Conservation (phyloP, 2,329 filamentous ascomycete species). For the Ophiostoma fasciatum region DNA sequence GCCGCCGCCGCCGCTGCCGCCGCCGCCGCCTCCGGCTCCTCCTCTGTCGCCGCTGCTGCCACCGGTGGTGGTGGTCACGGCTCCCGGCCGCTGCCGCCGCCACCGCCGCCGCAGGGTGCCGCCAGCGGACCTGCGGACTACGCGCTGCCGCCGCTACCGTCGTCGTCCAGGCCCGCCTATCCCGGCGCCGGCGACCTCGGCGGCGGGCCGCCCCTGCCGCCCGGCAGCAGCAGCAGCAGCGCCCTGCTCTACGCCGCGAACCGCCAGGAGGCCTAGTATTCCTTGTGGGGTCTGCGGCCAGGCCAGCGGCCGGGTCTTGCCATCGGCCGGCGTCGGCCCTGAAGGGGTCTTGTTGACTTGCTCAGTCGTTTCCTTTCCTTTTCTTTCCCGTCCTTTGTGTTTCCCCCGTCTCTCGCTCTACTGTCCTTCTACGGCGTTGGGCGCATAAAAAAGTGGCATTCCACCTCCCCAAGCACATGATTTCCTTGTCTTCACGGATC, state of each 20-base stretch:
- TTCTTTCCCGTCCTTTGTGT: background rate
- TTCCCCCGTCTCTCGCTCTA: too few species aligned
- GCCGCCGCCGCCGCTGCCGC: too few species aligned
- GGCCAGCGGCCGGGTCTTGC: background rate
- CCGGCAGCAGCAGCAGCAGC: background rate
- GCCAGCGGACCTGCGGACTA: too few species aligned
- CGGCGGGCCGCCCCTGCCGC: background rate
- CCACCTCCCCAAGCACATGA: too few species aligned
- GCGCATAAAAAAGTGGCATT: constrained; percentile 4
- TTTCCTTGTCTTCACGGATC: constrained; percentile 1
- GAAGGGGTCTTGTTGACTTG: background rate
- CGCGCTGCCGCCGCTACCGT: background rate
- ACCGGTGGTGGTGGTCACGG: too few species aligned
- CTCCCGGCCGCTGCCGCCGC: background rate
- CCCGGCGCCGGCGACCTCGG: too few species aligned
- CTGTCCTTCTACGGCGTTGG: constrained; percentile 5
- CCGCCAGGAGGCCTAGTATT: constrained; percentile 2
- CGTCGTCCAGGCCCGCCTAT: too few species aligned
- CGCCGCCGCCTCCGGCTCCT: background rate
- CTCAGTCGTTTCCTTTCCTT: background rate
- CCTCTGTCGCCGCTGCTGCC: background rate
- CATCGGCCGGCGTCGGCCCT: background rate
- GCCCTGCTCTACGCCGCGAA: too few species aligned
- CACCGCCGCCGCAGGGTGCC: too few species aligned
- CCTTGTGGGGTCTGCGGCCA: constrained; percentile 1